Evolutionary conservation across 352 stramenopile genomes (phyloP), one percentile per base, ranked within the genome.

Genomic region (Phytophthora sojae): DNA sequence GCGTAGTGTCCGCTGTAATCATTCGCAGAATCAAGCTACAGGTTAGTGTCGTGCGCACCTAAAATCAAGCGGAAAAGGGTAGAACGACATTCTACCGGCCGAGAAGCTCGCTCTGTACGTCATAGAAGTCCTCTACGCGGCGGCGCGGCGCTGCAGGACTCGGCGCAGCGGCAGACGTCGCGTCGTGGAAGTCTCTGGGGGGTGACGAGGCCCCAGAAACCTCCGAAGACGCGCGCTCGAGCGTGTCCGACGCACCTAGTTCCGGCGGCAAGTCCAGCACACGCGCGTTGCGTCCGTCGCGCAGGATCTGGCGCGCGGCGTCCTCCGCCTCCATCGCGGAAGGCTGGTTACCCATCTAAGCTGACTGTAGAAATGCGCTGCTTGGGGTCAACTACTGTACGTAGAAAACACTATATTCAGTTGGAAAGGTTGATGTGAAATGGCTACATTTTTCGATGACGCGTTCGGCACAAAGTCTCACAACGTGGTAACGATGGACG

Each of bases 1-100:
- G 86, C 88, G 32, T 93, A 93, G 63, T 95, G 86, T 2, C 86
- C 86, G 45, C 85, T 95, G 45, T 6, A 39, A n/a, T 47, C 26
- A 30, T 30, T 30, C 26, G 50, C 42, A 50, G 14, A 23, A 23
- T 26, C 4, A 52, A 52, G 17, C n/a, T n/a, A 52, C 45, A 52
- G 45, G 29, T 52, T 26, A 52, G 45, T n/a, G 45, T n/a, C 2
- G n/a, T 7, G 45, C 17, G 12, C 8, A 8, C 9, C 32, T 39
- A 39, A 39, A 39, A 39, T 14, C 12, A 39, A n/a, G 45, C 45
- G 45, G 12, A 19, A 42, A 45, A 37, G 9, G 19, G 11, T 17
- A 8, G n/a, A 64, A 50, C 56, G 4, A 0, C 14, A 17, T 57
- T 69, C 29, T 51, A 91, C 83, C 83, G 73, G 19, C 83, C 83